phyloP scores from a whole-genome alignment of 2,329 filamentous ascomycete species.

The Penicillium sp. region DNA sequence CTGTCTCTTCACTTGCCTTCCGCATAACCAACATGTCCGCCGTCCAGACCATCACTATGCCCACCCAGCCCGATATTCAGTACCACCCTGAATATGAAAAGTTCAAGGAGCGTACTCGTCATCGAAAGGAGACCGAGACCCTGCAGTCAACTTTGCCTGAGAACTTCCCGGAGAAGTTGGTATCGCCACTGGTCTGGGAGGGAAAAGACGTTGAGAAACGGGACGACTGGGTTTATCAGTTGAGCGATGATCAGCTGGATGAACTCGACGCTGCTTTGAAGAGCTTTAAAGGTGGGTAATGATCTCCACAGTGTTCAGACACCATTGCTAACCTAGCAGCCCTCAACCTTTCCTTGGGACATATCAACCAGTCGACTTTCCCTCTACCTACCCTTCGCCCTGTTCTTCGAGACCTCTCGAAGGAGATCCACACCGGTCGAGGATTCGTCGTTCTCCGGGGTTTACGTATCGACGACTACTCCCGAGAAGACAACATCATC shows the following conservation, averaged over 20 bases:
- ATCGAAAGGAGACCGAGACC: conserved; percentile 14
- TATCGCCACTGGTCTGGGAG: conserved; percentile 43
- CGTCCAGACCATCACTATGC: conserved; percentile 11
- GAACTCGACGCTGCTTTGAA: conserved; percentile 39
- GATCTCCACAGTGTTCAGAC: background rate
- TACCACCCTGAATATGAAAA: conserved; percentile 19
- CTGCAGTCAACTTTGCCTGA: conserved; percentile 26
- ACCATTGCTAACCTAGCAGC: conserved; percentile 21
- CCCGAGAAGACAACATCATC: conserved; percentile 28
- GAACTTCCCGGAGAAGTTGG: conserved; percentile 36
- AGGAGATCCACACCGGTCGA: conserved; percentile 33
- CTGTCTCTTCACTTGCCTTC: too few species aligned
- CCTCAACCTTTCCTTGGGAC: conserved; percentile 17
- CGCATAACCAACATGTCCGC: conserved; percentile 10
- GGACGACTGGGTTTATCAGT: conserved; percentile 31
- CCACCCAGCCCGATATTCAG: conserved; percentile 18
- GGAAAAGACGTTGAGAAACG: conserved; percentile 30
- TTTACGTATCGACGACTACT: conserved; percentile 31
- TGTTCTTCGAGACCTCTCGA: conserved; percentile 27
- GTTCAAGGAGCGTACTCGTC: conserved; percentile 16
- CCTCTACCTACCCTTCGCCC: conserved; percentile 32
- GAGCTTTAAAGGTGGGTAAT: conserved; percentile 34
- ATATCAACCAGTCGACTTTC: conserved; percentile 42
- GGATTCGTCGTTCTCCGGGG: conserved; percentile 42
- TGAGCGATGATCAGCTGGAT: conserved; percentile 29